Base-by-base conservation (phyloP, 75 land plant species). In the Selaginella tamariscina region DNA sequence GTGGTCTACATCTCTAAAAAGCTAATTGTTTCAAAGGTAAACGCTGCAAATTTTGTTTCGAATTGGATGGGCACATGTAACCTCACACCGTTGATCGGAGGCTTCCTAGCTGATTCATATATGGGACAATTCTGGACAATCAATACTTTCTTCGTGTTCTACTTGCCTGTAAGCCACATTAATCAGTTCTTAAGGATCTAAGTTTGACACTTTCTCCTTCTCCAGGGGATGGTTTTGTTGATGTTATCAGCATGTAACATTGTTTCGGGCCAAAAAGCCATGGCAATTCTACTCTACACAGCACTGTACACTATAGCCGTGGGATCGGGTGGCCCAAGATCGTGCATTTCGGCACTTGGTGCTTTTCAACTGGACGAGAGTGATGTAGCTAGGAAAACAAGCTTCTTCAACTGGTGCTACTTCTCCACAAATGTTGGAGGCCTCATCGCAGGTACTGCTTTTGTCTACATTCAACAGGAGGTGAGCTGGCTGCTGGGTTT, bases 391-490 rank as follows among this genome's bases (percentile, higher is more conserved):
- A 62, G 74, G 70, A 86, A 83, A 70, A 69, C 74, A 59, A 85
- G 86, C 27, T 86, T 32, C 76, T 88, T 88, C 78, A 83, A 85
- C 74, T 88, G 83, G 88, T 88, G 86, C 83, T 81, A 74, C 55
- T 71, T 71, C 21, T 68, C 66, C 2, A 72, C 85, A 11, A 78
- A 79, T 65, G 29, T 31, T 24, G 92, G 89, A 0, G 64, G 73
- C 2, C 15, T 89, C 0, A 27, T 79, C 24, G 83, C 82, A 0
- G 85, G 84, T 1, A 87, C 87, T 8, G 71, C 81, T 0, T 31
- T 89, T 29, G 85, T 86, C 2, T 89, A 84, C 27, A 72, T 84
- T 2, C 82, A 89, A 54, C 83, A 84, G 13, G 67, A 80, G 49
- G 76, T 79, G 0, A 71, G 81, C 54, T 86, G 85, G 87, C 75